phyloP scores from a whole-genome alignment of 2,329 filamentous ascomycete species.

The Botrytis deweyae region DNA sequence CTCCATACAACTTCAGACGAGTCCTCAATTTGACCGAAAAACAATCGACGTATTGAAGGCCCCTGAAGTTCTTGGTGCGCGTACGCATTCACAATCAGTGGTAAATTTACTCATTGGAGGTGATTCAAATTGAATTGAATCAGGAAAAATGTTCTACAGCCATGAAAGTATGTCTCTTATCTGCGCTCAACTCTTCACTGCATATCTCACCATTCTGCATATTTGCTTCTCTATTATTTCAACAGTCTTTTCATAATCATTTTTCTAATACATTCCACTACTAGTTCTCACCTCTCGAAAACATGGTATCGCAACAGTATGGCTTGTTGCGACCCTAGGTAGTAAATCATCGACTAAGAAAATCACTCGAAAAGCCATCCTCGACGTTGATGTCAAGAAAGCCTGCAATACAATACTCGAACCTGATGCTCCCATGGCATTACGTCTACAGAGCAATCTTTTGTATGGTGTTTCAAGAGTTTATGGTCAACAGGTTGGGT shows the following conservation, averaged over 20 bases:
- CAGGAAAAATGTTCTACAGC: constrained; percentile 79
- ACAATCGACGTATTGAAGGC: not conserved
- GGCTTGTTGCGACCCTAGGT: constrained; percentile 89
- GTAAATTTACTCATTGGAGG: not conserved
- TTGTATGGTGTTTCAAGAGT: constrained; percentile 85
- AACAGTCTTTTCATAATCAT: not conserved
- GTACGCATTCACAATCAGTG: not conserved
- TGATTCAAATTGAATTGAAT: not conserved
- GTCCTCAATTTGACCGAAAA: not conserved
- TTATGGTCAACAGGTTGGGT: constrained; percentile 82
- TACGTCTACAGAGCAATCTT: constrained; percentile 85
- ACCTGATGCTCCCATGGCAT: constrained; percentile 81
- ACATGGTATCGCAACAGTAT: constrained; percentile 92
- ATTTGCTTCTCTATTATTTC: not conserved
- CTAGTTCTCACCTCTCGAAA: constrained; percentile 78
- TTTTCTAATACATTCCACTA: not conserved
- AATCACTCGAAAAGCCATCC: constrained; percentile 81
- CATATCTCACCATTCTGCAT: not conserved
- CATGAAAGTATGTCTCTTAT: constrained; percentile 71
- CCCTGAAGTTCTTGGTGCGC: not conserved
- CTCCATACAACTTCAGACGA: not conserved
- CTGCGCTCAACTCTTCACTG: not conserved
- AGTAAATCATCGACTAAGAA: constrained; percentile 68
- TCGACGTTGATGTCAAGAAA: constrained; percentile 80
- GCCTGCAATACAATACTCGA: constrained; percentile 87